Percentiles rank a stretch among this genome's conserved stretches.
These are phyloP conservation scores for Aspergillus costaricaensis DNA, from an alignment of 2,329 filamentous ascomycete species.

Conservation along the genomic window DNA sequence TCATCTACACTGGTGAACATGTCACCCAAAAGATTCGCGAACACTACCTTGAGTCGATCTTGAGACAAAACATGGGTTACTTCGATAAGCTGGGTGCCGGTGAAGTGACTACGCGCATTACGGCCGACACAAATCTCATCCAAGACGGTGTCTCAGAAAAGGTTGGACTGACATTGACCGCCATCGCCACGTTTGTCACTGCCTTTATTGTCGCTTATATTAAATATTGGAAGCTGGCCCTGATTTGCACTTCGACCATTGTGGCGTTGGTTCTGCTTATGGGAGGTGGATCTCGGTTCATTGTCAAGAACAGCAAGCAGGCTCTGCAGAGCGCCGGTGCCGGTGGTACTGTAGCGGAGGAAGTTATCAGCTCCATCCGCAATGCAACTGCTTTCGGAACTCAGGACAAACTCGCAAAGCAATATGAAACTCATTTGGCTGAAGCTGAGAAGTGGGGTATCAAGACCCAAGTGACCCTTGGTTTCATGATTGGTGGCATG, in stretches of 20 bases:
- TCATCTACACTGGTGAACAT: slow-evolving; percentile 84
- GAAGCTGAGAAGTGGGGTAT: slow-evolving; percentile 75
- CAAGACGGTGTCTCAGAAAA: slow-evolving; percentile 95
- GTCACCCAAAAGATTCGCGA: slow-evolving; percentile 77
- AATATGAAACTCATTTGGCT: slow-evolving; percentile 76
- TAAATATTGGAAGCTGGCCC: slow-evolving; percentile 88
- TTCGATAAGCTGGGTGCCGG: slow-evolving; percentile 92
- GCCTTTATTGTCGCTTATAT: slow-evolving; percentile 90
- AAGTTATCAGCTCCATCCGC: slow-evolving; percentile 89
- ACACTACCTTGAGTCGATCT: slow-evolving; percentile 78
- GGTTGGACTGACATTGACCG: slow-evolving; percentile 73
- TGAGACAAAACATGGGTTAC: slow-evolving; percentile 87
- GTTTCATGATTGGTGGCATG: slow-evolving; percentile 78
- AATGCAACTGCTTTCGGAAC: slow-evolving; percentile 93
- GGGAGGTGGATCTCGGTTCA: slow-evolving; percentile 70
- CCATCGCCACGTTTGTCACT: slow-evolving; percentile 78
- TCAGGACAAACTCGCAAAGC: slow-evolving; percentile 82
- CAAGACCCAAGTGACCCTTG: slow-evolving; percentile 71
- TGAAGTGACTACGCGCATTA: slow-evolving; percentile 92
- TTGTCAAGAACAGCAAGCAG: slow-evolving; percentile 78
- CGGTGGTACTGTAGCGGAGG: slow-evolving; percentile 86
- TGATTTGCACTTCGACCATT: slow-evolving; percentile 82
- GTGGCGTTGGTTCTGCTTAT: slow-evolving; percentile 77
- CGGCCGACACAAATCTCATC: slow-evolving; percentile 87
- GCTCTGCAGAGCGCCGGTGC: slow-evolving; percentile 77